Base-by-base conservation (phyloP, 495 filamentous ascomycete genomes). In the Penicillium angulare region DNA sequence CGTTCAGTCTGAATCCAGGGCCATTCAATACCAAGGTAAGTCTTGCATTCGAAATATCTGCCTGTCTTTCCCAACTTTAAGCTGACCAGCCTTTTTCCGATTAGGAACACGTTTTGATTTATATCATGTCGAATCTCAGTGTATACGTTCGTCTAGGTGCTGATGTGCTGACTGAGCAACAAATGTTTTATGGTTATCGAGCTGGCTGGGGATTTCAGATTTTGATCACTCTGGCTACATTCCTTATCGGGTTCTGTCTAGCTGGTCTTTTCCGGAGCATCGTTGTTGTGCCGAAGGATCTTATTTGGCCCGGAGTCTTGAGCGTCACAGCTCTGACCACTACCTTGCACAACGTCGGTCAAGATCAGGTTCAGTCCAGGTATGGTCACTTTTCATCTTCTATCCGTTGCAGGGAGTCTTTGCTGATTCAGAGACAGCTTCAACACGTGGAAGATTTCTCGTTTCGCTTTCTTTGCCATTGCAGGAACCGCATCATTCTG, bases 261-360 rank as follows among this genome's bases (percentile, higher is more conserved):
- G 76, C 79, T 16, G 79, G 79, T 0, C 41, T 80, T 71, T 55
- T 85, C 2, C 77, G 87, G n/a, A 76, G 84, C 18, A 87, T 86
- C 60, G 73, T 92, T n/a, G 89, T 95, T 13, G 76, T 83, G 8
- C 89, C 90, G 3, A 77, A 79, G 24, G 86, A 86, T 34, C 88
- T 95, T 80, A 88, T 95, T 31, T 95, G 90, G 90, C 90, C 90
- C 0, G 84, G 83, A 18, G 90, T 89, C 5, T 74, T 95, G 40
- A 84, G 89, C 74, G 87, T 86, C 17, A 86, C 88, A 4, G 82
- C 89, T 43, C 88, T 93, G 78, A 88, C 90, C 47, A 84, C 80
- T 5, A 91, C 87, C 0, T 74, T 95, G 17, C 90, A 95, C 60
- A 66, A 78, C 69, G 74, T 49, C 4, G 32, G 35, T 50, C 47